Evolutionary conservation across 495 filamentous ascomycete species (phyloP).

Genomic region (Aspergillus conjunctus): DNA sequence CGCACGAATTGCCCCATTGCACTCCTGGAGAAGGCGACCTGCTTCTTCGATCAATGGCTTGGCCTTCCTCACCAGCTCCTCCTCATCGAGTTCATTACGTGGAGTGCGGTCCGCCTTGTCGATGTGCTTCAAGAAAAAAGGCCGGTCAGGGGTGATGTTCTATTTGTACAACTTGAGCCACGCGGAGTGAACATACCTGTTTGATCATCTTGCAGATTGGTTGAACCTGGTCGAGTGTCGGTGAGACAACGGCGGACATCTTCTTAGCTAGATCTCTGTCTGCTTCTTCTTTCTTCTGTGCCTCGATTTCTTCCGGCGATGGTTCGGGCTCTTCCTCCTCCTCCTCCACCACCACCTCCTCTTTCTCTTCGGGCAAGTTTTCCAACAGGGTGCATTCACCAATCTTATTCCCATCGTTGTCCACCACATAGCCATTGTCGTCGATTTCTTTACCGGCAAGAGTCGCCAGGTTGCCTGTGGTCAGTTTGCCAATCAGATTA

Average conservation of each 20-base stretch:
- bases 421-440: conserved; percentile 81
- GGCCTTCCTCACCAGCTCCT: conserved; percentile 80
- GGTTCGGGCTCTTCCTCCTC: conserved; percentile 33
- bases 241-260: conserved; percentile 72
- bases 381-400: conserved; percentile 80
- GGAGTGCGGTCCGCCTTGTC: conserved; percentile 79
- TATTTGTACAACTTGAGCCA: neutral
- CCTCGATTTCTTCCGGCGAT: conserved; percentile 53
- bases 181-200: conserved; percentile 55
- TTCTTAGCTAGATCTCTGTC: conserved; percentile 77
- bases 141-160: conserved; percentile 20
- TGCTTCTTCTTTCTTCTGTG: conserved; percentile 59
- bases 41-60: conserved; percentile 87
- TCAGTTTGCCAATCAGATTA: conserved; percentile 78
- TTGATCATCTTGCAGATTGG: conserved; percentile 88
- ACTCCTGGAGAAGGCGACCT: conserved; percentile 77
- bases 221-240: conserved; percentile 79
- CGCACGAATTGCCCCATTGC: conserved; percentile 86
- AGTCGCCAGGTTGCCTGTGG: conserved; percentile 67
- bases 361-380: conserved; percentile 58
- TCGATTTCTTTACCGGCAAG: conserved; percentile 80
- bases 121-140: conserved; percentile 58
- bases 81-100: conserved; percentile 91
- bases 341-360: conserved; percentile 39
- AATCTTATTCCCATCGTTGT: conserved; percentile 77